These are phyloP conservation scores for Pleomassaria siparia DNA, from an alignment of 2,329 filamentous ascomycete species.

Conservation along the genomic window DNA sequence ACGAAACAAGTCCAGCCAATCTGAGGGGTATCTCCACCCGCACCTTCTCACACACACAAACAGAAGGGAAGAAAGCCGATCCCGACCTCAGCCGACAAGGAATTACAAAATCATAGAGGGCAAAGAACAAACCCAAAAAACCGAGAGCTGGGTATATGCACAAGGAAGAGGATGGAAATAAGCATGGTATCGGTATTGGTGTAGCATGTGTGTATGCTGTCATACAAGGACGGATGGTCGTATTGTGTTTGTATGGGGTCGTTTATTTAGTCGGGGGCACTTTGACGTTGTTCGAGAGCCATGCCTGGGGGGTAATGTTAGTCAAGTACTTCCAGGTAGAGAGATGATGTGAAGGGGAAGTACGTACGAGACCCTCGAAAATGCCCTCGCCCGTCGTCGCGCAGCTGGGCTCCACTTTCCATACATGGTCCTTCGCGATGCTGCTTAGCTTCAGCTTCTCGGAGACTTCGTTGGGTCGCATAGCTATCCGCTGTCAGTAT, in stretches of 20 bases:
- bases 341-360: not conserved
- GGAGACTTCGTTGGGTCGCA: slow-evolving; percentile 54
- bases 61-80: not conserved
- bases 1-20: not conserved
- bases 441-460: slow-evolving; percentile 51
- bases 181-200: no score
- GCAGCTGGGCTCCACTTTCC: slow-evolving; percentile 58
- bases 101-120: slow-evolving; percentile 31
- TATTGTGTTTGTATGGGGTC: slow-evolving; percentile 3
- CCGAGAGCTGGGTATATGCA: slow-evolving; percentile 42
- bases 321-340: slow-evolving; percentile 1
- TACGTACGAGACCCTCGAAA: slow-evolving; percentile 52
- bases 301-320: slow-evolving; percentile 36
- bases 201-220: slow-evolving; percentile 32
- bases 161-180: slow-evolving; percentile 22
- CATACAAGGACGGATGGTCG: slow-evolving; percentile 21
- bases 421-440: slow-evolving; percentile 55
- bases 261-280: slow-evolving; percentile 42
- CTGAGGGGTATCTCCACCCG: slow-evolving; percentile 5
- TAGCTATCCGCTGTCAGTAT: slow-evolving; percentile 35
- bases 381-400: slow-evolving; percentile 57
- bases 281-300: slow-evolving; percentile 56
- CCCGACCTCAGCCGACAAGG: not conserved
- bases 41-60: not conserved
- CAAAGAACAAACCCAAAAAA: slow-evolving; percentile 20